Base-by-base conservation (phyloP, 2,329 filamentous ascomycete genomes). In the Cladosporium sp. region DNA sequence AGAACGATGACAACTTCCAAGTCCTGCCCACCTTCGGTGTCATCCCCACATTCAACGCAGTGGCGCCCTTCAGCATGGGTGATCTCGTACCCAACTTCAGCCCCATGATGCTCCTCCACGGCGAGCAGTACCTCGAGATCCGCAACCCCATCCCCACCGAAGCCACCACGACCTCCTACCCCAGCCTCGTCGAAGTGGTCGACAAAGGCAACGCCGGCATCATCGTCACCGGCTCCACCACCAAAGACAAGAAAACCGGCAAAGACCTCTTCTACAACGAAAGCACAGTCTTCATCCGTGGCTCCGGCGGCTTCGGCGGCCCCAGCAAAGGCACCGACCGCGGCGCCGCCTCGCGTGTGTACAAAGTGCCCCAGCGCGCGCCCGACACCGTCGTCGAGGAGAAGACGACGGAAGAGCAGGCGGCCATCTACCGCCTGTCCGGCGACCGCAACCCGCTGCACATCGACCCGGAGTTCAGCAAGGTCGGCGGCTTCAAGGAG, bases 241-340 rank as follows among this genome's bases (percentile, higher is more conserved):
- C 93, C 40, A 84, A 89, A 68, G 84, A 96, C 67, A 89, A 88
- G 53, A 84, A 82, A 59, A 93, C 84, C 0, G 89, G 89, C 61
- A 88, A 95, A 68, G 87, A 95, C 53, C 74, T 99, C 57, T 97
- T 97, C 75, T 97, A 97, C 79, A 97, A 96, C 73, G 93, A 99
- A 72, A 83, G 82, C 57, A 92, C 87, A n/a, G 82, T 91, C 59
- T 96, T 99, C 77, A 83, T 99, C 58, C 85, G 92, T 53, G 92
- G 92, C 43, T 86, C 85, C 52, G 93, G 93, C 58, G 90, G 91
- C 50, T 97, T 97, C 64, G 90, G 86, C 50, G 93, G 93, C 7
- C 80, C 84, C 48, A 84, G 82, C 71, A 92, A 91, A 73, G 83
- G 85, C 20, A 65, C 72, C 15, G 86, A 95, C 63, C 82, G 93